These are phyloP conservation scores for Crithidia acanthocephali DNA, from an alignment of 208 protist species.

Conservation along the genomic window DNA sequence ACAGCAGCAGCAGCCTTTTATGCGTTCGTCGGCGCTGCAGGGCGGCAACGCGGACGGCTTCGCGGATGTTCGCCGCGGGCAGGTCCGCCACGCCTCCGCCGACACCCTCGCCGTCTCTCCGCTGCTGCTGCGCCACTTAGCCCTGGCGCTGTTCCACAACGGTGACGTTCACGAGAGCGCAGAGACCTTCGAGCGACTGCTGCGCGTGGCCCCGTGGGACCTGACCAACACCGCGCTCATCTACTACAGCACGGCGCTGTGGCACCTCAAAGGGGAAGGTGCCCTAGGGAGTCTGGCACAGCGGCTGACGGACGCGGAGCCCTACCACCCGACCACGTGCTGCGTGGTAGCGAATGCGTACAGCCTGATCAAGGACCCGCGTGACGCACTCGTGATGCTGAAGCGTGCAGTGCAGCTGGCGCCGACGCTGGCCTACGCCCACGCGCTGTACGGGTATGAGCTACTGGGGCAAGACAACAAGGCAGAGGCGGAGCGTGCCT, in stretches of 20 bases:
- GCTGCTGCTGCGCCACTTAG: slow-evolving; percentile 59
- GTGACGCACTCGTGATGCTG: slow-evolving; percentile 95
- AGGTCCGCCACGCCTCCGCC: background rate
- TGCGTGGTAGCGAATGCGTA: slow-evolving; percentile 96
- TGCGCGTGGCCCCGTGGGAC: slow-evolving; percentile 60
- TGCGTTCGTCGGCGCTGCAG: too few relatives aligned
- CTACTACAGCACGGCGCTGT: slow-evolving; percentile 96
- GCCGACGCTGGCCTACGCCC: slow-evolving; percentile 89
- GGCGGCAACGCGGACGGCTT: too few relatives aligned
- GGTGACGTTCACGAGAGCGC: slow-evolving; percentile 67
- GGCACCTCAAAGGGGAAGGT: slow-evolving; percentile 92
- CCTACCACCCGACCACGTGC: slow-evolving; percentile 84
- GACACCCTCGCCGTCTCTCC: slow-evolving; percentile 32
- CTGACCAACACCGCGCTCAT: slow-evolving; percentile 60
- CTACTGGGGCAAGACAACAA: slow-evolving; percentile 94
- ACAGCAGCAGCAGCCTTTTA: too few relatives aligned
- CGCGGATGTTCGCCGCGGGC: background rate
- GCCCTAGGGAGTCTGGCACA: slow-evolving; percentile 90
- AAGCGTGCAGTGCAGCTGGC: slow-evolving; percentile 92
- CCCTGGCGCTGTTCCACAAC: slow-evolving; percentile 75
- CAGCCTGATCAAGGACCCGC: slow-evolving; percentile 94
- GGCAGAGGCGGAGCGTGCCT: slow-evolving; percentile 89
- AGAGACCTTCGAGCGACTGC: slow-evolving; percentile 52
- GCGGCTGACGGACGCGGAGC: slow-evolving; percentile 87
- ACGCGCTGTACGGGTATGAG: slow-evolving; percentile 96